Evolutionary conservation across 441 rosid genomes (phyloP), one percentile per base, ranked within the genome.

Genomic region (Codiaeum variegatum): DNA sequence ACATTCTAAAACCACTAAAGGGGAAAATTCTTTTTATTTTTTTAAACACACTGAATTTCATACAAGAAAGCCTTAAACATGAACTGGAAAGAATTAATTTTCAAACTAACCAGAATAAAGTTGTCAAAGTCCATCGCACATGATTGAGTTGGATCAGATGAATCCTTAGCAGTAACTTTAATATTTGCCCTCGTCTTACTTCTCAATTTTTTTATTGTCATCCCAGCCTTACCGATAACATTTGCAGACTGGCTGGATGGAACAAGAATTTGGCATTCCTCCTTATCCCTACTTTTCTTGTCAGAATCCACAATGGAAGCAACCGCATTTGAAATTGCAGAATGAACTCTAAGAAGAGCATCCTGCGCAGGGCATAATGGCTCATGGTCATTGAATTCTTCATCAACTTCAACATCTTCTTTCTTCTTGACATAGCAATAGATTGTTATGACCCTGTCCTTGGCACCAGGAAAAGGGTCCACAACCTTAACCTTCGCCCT

Each of bases 121-220:
- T 91, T 95, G 82, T 93, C 99, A 64, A 90, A 95, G 66, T 91
- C 93, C 97, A 95, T 83, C 6, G 98, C 99, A 80, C 98, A 95
- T 2, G 93, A 83, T 21, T 93, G 98, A 34, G 86, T 84, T n/a
- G 95, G 95, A 68, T 91, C 98, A 7, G 91, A 67, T 13, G 85
- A 83, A 80, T 95, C 94, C 91, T 90, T 93, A 28, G 97, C 76
- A 31, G 73, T 80, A 75, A 95, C 83, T 82, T 86, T 95, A 63
- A 95, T 84, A 38, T 60, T 81, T 5, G 91, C 76, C 82, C 89
- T 85, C 0, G 91, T 90, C 84, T 88, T 91, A 79, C 86, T 78
- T 75, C 99, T 88, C 77, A 95, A 71, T 72, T 79, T 91, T 89
- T 91, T 93, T 64, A 95, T 84, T 46, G 89, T 90, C 13, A 85